Evolutionary conservation across 225 moss, liverwort and hornwort genomes (phyloP).

Genomic region (Physcomitrium patens): DNA sequence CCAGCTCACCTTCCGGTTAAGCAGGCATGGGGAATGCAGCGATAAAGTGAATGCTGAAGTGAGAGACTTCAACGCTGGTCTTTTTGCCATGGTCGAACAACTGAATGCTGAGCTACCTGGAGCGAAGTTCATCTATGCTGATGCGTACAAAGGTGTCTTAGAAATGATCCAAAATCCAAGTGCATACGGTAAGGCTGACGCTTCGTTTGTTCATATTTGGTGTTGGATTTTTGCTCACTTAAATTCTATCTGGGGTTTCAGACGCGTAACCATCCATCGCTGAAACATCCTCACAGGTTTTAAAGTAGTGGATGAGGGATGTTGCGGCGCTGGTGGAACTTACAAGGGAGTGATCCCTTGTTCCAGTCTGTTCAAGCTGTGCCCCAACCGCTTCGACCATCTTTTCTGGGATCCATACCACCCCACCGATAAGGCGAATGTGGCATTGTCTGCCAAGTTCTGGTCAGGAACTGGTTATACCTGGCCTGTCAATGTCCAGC

Average conservation of each 20-base stretch:
- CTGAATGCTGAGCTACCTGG: constrained; percentile 49
- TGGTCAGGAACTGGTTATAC: constrained; percentile 15
- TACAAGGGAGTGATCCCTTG: constrained; percentile 62
- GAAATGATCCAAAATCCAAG: constrained; percentile 44
- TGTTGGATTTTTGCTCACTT: no score
- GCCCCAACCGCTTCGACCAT: constrained; percentile 54
- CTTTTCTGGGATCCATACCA: constrained; percentile 91
- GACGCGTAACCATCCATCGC: background rate
- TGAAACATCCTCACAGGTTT: constrained; percentile 41
- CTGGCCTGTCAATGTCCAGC: constrained; percentile 42
- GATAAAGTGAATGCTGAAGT: constrained; percentile 49
- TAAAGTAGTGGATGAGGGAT: constrained; percentile 37
- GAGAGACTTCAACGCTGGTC: constrained; percentile 38
- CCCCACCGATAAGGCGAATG: constrained; percentile 69
- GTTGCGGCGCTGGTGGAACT: constrained; percentile 56
- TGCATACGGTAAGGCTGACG: constrained; percentile 32
- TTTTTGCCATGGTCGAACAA: constrained; percentile 34
- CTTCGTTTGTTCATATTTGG: no score
- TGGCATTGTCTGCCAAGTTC: constrained; percentile 37
- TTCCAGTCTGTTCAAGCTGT: constrained; percentile 31
- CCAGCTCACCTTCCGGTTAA: constrained; percentile 44
- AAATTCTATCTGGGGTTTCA: no score
- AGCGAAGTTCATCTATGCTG: constrained; percentile 31
- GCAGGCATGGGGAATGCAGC: constrained; percentile 52
- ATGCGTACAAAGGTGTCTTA: constrained; percentile 54